Evolutionary conservation across 805 yeast species (phyloP).

Genomic region (Lachancea sp.): DNA sequence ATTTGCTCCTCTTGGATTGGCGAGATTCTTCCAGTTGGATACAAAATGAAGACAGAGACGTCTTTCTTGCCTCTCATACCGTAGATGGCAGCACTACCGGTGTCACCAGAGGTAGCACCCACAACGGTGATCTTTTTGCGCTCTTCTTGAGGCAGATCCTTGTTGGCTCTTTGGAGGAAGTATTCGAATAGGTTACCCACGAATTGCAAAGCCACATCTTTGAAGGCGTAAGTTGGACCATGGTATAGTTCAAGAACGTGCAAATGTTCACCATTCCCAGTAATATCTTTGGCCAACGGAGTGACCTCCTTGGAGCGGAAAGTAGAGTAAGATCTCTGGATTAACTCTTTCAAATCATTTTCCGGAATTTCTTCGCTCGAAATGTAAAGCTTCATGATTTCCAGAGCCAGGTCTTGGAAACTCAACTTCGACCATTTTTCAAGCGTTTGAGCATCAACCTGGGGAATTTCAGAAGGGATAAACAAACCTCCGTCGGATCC

Average conservation of each 20-base stretch:
- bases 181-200: constrained; percentile 95
- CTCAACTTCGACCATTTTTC: constrained; percentile 64
- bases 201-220: constrained; percentile 96
- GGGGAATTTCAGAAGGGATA: constrained; percentile 78
- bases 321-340: constrained; percentile 75
- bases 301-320: constrained; percentile 87
- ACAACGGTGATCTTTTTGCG: constrained; percentile 88
- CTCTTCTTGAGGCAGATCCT: constrained; percentile 43
- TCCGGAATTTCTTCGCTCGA: constrained; percentile 64
- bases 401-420: constrained; percentile 82
- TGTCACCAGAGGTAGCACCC: constrained; percentile 98
- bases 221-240: constrained; percentile 98
- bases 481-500: constrained; percentile 97
- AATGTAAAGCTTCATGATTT: constrained; percentile 77
- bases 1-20: constrained; percentile 98
- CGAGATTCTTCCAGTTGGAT: constrained; percentile 96
- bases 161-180: constrained; percentile 73
- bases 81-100: constrained; percentile 98
- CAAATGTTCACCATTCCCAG: constrained; percentile 51
- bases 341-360: constrained; percentile 56
- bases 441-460: constrained; percentile 47
- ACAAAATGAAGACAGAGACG: constrained; percentile 92
- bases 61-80: constrained; percentile 96
- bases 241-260: constrained; percentile 90
- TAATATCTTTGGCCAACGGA: constrained; percentile 57